phyloP scores from a whole-genome alignment of 2,329 filamentous ascomycete genomes.

The Capronia americana region DNA sequence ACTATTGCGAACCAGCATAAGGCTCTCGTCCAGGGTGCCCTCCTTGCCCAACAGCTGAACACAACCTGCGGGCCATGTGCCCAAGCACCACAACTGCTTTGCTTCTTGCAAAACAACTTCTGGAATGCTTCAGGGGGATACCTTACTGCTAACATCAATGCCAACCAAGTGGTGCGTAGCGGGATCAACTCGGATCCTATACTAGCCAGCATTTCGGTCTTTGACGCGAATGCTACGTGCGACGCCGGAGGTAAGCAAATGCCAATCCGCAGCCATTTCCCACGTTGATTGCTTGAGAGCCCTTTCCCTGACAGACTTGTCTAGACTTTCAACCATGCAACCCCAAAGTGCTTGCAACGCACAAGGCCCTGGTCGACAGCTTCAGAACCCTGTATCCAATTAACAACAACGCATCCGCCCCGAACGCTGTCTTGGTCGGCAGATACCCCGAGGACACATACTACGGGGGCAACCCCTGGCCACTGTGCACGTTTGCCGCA shows the following conservation, averaged over 20 bases:
- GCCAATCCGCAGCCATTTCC: not conserved
- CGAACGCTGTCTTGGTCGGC: slow-evolving; percentile 67
- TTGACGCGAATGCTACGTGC: slow-evolving; percentile 69
- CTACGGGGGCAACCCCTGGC: slow-evolving; percentile 81
- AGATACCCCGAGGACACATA: slow-evolving; percentile 76
- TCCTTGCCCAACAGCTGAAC: slow-evolving; percentile 69
- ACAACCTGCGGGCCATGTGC: slow-evolving; percentile 66
- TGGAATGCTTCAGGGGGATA: slow-evolving; percentile 68
- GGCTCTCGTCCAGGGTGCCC: slow-evolving; percentile 63
- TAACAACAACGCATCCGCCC: slow-evolving; percentile 68
- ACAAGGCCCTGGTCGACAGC: slow-evolving; percentile 75
- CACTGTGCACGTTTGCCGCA: slow-evolving; percentile 74
- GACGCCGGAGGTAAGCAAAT: slow-evolving; percentile 62
- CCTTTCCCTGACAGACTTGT: not conserved
- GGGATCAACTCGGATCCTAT: slow-evolving; percentile 77
- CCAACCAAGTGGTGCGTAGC: slow-evolving; percentile 63
- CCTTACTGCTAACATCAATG: slow-evolving; percentile 72
- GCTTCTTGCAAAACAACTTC: slow-evolving; percentile 72
- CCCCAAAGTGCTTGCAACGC: slow-evolving; percentile 70
- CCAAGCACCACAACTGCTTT: slow-evolving; percentile 73
- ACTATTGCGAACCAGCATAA: slow-evolving; percentile 73
- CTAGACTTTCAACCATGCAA: slow-evolving; percentile 72
- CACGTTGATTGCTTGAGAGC: not conserved
- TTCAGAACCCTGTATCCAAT: slow-evolving; percentile 74
- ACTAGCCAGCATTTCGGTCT: slow-evolving; percentile 69